Evolutionary conservation across 371 early-diverging fungal species (phyloP), one percentile per base, ranked within the genome.

Genomic region (Vittaforma corneae): DNA sequence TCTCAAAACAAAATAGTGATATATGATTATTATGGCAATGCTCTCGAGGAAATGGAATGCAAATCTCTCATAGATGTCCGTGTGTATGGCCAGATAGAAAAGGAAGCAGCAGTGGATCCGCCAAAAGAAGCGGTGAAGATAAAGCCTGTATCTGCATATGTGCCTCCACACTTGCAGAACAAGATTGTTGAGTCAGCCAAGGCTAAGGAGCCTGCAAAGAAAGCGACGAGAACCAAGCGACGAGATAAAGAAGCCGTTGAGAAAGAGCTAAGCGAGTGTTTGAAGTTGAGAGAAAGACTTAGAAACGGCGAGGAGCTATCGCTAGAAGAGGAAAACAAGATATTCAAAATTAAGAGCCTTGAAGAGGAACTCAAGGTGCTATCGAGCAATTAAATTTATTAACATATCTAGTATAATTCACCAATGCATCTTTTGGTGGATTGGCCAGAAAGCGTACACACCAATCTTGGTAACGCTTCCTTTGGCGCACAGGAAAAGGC

Each of bases 11-110:
- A 66, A 64, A 65, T 77, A 18, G 29, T 37, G 1, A 52, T 76
- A 9, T 80, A 65, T 61, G 80, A 80, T 54, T 80, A 78, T 56
- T 78, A 71, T 59, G 78, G 78, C n/a, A 61, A 72, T 46, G 60
- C 65, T 46, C 64, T 74, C 16, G 28, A 48, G 18, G 65, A 65
- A 54, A 61, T 59, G 34, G 18, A 62, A 6, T 80, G 76, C 65
- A 60, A 71, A 29, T 44, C 34, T 24, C 56, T 77, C 33, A 2
- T 18, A 4, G 34, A 40, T 0, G 40, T n/a, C 1, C n/a, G 50
- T 26, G 60, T 53, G 51, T 69, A 60, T 71, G 77, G 71, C 33
- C 42, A 61, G 24, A 51, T 20, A 34, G 69, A 67, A 47, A 32
- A 30, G 30, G 70, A 66, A 47, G 26, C 54, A 35, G 57, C 22